Evolutionary conservation across 768 basidiomycete species (phyloP), one percentile per base, ranked within the genome.

Genomic region (Russula ochroleuca): DNA sequence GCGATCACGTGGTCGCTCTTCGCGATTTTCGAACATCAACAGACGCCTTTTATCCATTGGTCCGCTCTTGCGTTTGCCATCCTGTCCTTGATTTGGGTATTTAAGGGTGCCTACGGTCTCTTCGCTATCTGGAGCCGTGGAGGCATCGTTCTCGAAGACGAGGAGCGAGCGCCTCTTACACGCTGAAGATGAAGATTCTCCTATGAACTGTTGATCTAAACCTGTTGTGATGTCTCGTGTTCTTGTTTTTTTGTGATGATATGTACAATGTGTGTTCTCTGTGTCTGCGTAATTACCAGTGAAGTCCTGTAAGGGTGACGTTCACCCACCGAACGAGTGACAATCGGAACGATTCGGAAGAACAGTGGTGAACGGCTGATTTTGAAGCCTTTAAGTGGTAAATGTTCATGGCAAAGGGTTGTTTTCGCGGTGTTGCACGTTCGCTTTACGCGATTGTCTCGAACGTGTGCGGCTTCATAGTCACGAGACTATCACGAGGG

Each of bases 1-100:
- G 94, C 90, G 65, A 93, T 98, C 72, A 85, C 87, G 47, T 96
- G 91, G 90, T 86, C 90, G n/a, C 81, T 99, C 35, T 95, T 88
- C 77, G 95, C 90, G 49, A 94, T 98, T 77, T 98, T 91, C 70
- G 85, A 81, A 31, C 83, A 90, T 71, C 86, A 94, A 75, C 77
- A 65, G 31, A 75, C 78, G 41, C 80, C 82, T 61, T 95, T 98
- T 77, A 85, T 98, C 68, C 94, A 95, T 76, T 98, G 94, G 94
- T 79, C 83, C 43, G 84, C 94, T 14, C 82, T 98, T 60, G 92
- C 75, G 3, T 94, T 93, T 70, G 84, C 94, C 73, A 83, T 96
- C 72, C 78, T 98, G 59, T 85, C 92, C 33, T 80, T 93, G 67
- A 75, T 96, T 65, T 93, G 90, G 79, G 88, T 98, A 64, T 70